Percentiles rank a stretch among this genome's conserved stretches.
Conservation (phyloP, 371 early-diverging fungal species). For the Rhizopus delemar region DNA sequence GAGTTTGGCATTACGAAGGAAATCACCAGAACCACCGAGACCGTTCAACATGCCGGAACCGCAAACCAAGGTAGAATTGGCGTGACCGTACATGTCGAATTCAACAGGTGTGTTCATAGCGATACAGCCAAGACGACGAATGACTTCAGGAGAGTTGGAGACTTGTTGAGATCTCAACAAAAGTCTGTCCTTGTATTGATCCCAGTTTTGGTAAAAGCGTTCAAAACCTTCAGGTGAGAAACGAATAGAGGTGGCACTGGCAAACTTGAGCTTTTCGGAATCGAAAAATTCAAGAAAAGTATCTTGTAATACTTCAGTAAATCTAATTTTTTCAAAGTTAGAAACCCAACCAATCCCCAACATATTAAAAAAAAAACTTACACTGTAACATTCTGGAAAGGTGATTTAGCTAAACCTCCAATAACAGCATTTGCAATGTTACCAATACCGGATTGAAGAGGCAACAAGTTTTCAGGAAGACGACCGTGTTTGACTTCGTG, state of each 20-base stretch:
- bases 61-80: slow-evolving; percentile 55
- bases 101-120: slow-evolving; percentile 63
- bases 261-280: slow-evolving; percentile 53
- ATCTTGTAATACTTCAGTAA: slow-evolving; percentile 54
- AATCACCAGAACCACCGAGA: slow-evolving; percentile 56
- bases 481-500: slow-evolving; percentile 56
- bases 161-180: slow-evolving; percentile 58
- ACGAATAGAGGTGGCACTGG: slow-evolving; percentile 55
- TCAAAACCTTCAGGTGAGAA: slow-evolving; percentile 59
- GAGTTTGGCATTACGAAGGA: slow-evolving; percentile 53
- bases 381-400: slow-evolving; percentile 54
- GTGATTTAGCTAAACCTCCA: slow-evolving; percentile 53
- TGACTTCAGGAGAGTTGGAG: slow-evolving; percentile 56
- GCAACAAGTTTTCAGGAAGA: slow-evolving; percentile 48
- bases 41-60: slow-evolving; percentile 60
- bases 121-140: slow-evolving; percentile 55
- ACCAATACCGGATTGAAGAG: slow-evolving; percentile 58
- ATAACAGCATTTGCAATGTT: slow-evolving; percentile 61
- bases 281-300: slow-evolving; percentile 60
- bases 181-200: slow-evolving; percentile 46
- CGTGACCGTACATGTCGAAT: slow-evolving; percentile 59
- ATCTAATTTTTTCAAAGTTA: slow-evolving; percentile 21
- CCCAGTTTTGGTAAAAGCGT: slow-evolving; percentile 55
- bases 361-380: slow-evolving; percentile 26
- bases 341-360: too few relatives aligned